Conservation (phyloP, 2,329 filamentous ascomycete genomes). For the Cladosporium colombiae region DNA sequence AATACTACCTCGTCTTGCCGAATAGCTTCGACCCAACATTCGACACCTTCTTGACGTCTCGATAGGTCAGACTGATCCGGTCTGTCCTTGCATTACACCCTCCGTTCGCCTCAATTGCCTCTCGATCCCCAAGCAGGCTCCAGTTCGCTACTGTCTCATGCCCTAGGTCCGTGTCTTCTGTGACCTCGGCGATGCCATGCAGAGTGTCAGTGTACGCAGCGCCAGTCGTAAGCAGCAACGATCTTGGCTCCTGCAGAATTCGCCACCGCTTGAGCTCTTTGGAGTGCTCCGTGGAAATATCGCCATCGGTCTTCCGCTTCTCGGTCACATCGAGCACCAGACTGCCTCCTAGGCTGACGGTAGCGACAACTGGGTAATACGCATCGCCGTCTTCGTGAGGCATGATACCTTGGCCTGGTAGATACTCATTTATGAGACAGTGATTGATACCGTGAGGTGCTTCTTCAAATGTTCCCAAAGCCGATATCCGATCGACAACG, state of each 20-base stretch:
- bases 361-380: slow-evolving; percentile 86
- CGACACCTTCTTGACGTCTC: slow-evolving; percentile 82
- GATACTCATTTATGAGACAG: slow-evolving; percentile 91
- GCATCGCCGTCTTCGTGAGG: slow-evolving; percentile 90
- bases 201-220: slow-evolving; percentile 69
- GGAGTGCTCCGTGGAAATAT: background rate
- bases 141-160: slow-evolving; percentile 66
- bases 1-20: slow-evolving; percentile 37
- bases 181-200: slow-evolving; percentile 70
- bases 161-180: slow-evolving; percentile 65
- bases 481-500: slow-evolving; percentile 60
- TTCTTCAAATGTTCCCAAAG: slow-evolving; percentile 53
- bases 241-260: slow-evolving; percentile 83
- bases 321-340: slow-evolving; percentile 75
- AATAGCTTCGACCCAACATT: slow-evolving; percentile 70
- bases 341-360: slow-evolving; percentile 77
- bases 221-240: slow-evolving; percentile 70
- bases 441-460: slow-evolving; percentile 87
- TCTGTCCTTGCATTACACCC: slow-evolving; percentile 61
- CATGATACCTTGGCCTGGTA: slow-evolving; percentile 89
- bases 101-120: slow-evolving; percentile 41
- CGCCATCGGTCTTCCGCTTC: slow-evolving; percentile 39
- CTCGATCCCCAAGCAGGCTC: slow-evolving; percentile 59
- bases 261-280: slow-evolving; percentile 44
- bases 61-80: slow-evolving; percentile 75